Evolutionary conservation across 805 yeast species (phyloP).

Genomic region (Lipomyces chichibuensis): DNA sequence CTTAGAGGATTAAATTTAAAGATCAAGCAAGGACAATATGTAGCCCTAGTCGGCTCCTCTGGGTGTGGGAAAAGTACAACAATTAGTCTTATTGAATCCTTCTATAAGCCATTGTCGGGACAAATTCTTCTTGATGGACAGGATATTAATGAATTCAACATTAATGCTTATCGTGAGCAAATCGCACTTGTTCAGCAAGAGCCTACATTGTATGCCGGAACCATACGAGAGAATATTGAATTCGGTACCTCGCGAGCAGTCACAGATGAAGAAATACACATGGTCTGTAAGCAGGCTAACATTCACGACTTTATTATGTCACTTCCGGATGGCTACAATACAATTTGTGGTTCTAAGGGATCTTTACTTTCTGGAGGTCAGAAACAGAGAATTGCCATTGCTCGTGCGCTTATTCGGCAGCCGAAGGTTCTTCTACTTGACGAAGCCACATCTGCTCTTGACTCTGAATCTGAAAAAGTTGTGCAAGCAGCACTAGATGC

Average conservation of each 20-base stretch:
- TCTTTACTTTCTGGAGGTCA: slow-evolving; percentile 64
- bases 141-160: slow-evolving; percentile 68
- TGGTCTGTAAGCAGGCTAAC: slow-evolving; percentile 57
- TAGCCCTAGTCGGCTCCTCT: slow-evolving; percentile 90
- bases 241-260: slow-evolving; percentile 39
- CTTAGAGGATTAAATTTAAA: slow-evolving; percentile 37
- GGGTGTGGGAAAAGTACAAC: slow-evolving; percentile 52
- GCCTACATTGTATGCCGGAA: slow-evolving; percentile 65
- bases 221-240: slow-evolving; percentile 74
- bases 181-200: slow-evolving; percentile 68
- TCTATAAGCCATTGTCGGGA: slow-evolving; percentile 55
- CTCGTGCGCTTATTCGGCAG: slow-evolving; percentile 60
- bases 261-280: slow-evolving; percentile 45
- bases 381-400: slow-evolving; percentile 65
- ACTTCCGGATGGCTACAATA: slow-evolving; percentile 59
- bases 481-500: slow-evolving; percentile 63
- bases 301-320: slow-evolving; percentile 53
- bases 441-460: slow-evolving; percentile 60
- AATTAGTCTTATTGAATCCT: slow-evolving; percentile 58
- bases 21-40: slow-evolving; percentile 76
- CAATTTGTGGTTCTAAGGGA: slow-evolving; percentile 53
- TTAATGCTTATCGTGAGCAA: slow-evolving; percentile 55
- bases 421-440: slow-evolving; percentile 60
- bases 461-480: slow-evolving; percentile 63
- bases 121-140: slow-evolving; percentile 76